These are phyloP conservation scores for Pichia sp. DNA, from an alignment of 1,139 yeast genomes.

Conservation along the genomic window DNA sequence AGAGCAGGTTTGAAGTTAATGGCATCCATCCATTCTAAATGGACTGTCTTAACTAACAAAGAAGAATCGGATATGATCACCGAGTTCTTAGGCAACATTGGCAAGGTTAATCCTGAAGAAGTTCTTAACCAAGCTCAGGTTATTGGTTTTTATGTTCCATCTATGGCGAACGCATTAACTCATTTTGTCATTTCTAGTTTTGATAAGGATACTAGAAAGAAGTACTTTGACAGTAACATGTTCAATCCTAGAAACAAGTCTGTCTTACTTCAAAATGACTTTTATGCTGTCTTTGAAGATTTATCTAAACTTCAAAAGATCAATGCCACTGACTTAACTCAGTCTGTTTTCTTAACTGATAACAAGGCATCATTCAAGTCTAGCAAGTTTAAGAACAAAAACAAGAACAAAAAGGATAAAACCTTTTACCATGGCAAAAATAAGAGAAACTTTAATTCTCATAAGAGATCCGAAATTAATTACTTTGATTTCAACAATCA, in stretches of 20 bases:
- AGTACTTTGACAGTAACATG: no score
- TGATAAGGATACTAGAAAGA: no score
- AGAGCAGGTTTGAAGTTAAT: background rate
- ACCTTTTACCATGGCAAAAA: background rate
- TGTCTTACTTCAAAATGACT: no score
- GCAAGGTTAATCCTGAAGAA: background rate
- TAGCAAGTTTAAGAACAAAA: background rate
- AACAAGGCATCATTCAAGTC: no score
- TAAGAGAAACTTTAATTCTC: background rate
- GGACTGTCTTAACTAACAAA: background rate
- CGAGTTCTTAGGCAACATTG: background rate
- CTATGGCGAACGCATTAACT: background rate
- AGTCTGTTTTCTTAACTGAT: no score
- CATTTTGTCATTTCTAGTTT: no score
- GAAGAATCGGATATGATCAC: background rate
- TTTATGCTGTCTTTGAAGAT: no score
- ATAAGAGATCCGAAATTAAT: background rate
- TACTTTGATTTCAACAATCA: no score
- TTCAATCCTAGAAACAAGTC: no score
- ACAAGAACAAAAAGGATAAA: background rate
- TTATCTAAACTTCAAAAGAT: no score
- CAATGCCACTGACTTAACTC: no score
- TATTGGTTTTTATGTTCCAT: slow-evolving; percentile 1
- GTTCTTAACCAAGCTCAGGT: slow-evolving; percentile 1
- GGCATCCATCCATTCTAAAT: background rate